Conservation (phyloP, 176 grass and related monocot genomes). For the Lolium perenne region DNA sequence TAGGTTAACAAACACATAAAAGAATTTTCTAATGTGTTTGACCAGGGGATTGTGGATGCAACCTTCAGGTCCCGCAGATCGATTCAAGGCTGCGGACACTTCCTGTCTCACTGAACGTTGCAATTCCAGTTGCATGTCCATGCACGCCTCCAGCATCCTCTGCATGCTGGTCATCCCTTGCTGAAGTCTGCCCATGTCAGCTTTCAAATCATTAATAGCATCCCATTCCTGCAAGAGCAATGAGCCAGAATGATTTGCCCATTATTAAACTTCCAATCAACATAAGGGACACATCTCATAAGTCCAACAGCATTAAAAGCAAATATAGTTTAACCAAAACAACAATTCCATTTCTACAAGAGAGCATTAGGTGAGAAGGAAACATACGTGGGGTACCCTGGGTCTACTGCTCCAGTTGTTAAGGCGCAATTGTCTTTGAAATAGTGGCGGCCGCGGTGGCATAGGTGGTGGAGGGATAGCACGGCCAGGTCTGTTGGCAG, state of each 20-base stretch:
- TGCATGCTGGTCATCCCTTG: conserved; percentile 98
- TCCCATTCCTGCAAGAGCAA: conserved; percentile 80
- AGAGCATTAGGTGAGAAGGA: conserved; percentile 31
- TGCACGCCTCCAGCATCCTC: conserved; percentile 88
- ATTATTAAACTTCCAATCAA: not conserved
- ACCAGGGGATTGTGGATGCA: not conserved
- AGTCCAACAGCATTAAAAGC: not conserved
- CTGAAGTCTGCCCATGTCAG: conserved; percentile 82
- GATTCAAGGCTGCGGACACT: conserved; percentile 93
- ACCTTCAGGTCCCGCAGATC: conserved; percentile 71
- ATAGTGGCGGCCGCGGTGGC: conserved; percentile 77
- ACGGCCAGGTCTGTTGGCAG: conserved; percentile 57
- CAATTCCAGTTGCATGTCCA: conserved; percentile 98
- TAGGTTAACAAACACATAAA: not conserved
- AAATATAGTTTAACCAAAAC: conserved; percentile 11
- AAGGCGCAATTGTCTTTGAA: conserved; percentile 71
- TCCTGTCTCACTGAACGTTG: conserved; percentile 96
- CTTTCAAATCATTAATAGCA: conserved; percentile 86
- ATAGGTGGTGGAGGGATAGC: conserved; percentile 79
- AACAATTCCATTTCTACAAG: conserved; percentile 2
- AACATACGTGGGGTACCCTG: conserved; percentile 55
- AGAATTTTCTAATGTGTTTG: conserved; percentile 4
- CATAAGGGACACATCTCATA: conserved; percentile 19
- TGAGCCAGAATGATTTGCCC: too few species aligned
- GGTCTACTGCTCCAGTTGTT: conserved; percentile 67